Evolutionary conservation across 1,284 basidiomycete species (phyloP).

Genomic region (Puccinia coronata): DNA sequence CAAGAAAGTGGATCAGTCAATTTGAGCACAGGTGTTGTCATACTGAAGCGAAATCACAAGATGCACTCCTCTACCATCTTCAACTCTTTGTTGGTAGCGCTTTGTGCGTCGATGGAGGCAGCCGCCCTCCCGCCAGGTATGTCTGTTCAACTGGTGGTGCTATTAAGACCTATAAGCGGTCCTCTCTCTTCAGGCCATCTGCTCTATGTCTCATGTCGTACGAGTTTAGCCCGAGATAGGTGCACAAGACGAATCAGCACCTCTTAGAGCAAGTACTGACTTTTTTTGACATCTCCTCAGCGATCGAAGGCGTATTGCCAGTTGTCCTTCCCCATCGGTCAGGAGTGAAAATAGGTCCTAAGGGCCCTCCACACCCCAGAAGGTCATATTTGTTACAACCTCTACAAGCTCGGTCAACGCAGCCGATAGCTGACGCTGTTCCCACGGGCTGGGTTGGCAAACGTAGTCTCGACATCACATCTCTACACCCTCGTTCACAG

Average conservation of each 20-base stretch:
- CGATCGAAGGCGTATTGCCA: neutral
- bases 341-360: neutral
- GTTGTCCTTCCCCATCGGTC: neutral
- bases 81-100: neutral
- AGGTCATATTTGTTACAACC: neutral
- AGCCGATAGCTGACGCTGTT: too few relatives aligned
- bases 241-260: neutral
- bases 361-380: too few relatives aligned
- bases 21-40: neutral
- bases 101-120: neutral
- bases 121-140: neutral
- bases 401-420: too few relatives aligned
- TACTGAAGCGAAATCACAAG: neutral
- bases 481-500: too few relatives aligned
- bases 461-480: too few relatives aligned
- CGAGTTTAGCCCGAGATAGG: too few relatives aligned
- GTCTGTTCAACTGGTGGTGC: neutral
- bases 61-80: conserved; percentile 4
- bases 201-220: too few relatives aligned
- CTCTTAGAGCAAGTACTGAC: neutral
- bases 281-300: neutral
- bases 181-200: neutral
- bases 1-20: neutral
- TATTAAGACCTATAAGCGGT: neutral
- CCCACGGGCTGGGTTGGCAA: too few relatives aligned